These are phyloP conservation scores for Suhomyces canberraensis DNA, from an alignment of 805 yeast species.

Conservation along the genomic window DNA sequence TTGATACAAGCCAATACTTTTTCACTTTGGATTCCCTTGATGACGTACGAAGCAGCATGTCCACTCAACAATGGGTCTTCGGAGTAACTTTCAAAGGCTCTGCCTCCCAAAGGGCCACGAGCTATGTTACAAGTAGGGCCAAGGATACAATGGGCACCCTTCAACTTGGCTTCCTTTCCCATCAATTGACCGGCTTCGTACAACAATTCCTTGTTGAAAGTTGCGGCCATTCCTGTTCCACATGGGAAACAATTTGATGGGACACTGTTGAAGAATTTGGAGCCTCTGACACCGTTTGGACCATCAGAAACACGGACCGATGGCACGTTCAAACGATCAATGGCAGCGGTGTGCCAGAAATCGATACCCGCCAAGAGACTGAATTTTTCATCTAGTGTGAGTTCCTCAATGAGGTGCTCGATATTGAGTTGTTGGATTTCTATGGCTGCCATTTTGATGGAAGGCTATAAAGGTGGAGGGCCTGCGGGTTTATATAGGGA, in stretches of 20 bases:
- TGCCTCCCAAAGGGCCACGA: constrained; percentile 58
- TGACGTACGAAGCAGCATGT: constrained; percentile 46
- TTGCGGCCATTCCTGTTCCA: constrained; percentile 58
- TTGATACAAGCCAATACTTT: constrained; percentile 56
- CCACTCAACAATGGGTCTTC: constrained; percentile 56
- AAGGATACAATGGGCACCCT: constrained; percentile 49
- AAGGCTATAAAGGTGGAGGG: too few relatives aligned
- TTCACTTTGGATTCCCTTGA: constrained; percentile 52
- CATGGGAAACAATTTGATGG: constrained; percentile 60
- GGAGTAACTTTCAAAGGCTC: constrained; percentile 60
- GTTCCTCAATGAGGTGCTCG: constrained; percentile 25
- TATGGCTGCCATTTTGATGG: not conserved
- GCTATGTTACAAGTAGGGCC: constrained; percentile 52
- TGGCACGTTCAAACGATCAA: constrained; percentile 15
- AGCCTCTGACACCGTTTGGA: constrained; percentile 64
- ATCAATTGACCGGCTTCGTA: constrained; percentile 49
- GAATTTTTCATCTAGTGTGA: constrained; percentile 34
- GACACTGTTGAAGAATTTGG: constrained; percentile 47
- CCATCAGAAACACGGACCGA: constrained; percentile 43
- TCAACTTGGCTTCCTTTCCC: constrained; percentile 53
- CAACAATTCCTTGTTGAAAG: constrained; percentile 51
- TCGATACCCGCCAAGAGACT: constrained; percentile 33
- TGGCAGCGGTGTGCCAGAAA: constrained; percentile 15
- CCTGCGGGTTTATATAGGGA: too few relatives aligned
- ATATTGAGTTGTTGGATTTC: constrained; percentile 20